A percentile compares a stretch with the other conserved stretches of the same genome.
Evolutionary conservation across 2,329 filamentous ascomycete genomes (phyloP).

Genomic region (Neopestalotiopsis rosae): DNA sequence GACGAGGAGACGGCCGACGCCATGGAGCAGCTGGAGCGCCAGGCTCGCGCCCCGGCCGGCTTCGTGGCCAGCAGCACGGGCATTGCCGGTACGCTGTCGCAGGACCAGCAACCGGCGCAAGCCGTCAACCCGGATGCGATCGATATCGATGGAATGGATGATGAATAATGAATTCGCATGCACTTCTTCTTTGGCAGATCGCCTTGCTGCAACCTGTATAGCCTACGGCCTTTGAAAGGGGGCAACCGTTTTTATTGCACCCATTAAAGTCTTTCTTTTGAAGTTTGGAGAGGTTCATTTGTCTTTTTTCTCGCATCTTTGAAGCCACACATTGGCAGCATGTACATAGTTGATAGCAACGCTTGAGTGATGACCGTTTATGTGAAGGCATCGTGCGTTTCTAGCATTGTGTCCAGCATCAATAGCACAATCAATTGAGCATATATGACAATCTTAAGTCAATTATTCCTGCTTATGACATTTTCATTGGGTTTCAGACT

Average conservation of each 20-base stretch:
- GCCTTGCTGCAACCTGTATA: background rate
- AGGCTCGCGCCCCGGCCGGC: conserved; percentile 85
- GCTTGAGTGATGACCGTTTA: background rate
- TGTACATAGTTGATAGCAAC: background rate
- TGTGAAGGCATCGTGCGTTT: background rate
- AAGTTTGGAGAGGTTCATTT: background rate
- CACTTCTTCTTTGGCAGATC: background rate
- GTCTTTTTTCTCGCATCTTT: background rate
- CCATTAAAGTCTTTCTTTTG: background rate
- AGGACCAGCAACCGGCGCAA: conserved; percentile 46
- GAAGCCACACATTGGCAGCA: background rate
- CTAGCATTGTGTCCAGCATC: background rate
- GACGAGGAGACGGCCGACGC: conserved; percentile 70
- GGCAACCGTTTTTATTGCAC: background rate
- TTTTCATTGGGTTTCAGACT: background rate
- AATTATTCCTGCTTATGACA: background rate
- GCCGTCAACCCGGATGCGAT: conserved; percentile 85
- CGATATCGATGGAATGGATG: conserved; percentile 75
- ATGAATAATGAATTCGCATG: conserved; percentile 41
- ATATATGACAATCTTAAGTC: background rate
- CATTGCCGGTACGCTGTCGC: conserved; percentile 64
- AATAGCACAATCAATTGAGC: background rate
- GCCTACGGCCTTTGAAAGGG: background rate
- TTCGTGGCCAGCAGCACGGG: conserved; percentile 89
- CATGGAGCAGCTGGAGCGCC: conserved; percentile 87